phyloP scores from a whole-genome alignment of 2,329 filamentous ascomycete genomes.

The Fusarium equiseti region DNA sequence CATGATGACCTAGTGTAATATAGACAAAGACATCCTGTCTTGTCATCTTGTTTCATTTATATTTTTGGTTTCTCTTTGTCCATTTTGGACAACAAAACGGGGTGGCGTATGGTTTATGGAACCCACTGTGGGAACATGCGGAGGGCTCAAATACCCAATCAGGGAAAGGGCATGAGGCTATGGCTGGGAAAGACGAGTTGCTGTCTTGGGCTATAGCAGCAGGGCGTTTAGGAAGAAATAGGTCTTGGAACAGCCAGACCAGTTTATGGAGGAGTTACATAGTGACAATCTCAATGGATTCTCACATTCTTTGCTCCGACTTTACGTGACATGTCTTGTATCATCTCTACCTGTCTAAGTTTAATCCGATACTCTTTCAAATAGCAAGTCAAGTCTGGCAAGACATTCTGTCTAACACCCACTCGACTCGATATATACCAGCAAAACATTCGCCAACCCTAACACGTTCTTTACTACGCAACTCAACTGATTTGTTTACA shows the following conservation, averaged over 20 bases:
- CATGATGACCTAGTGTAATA: slow-evolving; percentile 47
- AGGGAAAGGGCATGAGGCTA: slow-evolving; percentile 29
- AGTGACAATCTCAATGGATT: slow-evolving; percentile 35
- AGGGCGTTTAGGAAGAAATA: slow-evolving; percentile 41
- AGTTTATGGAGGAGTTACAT: slow-evolving; percentile 13
- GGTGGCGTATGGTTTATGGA: slow-evolving; percentile 39
- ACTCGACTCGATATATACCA: neutral
- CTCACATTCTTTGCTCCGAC: neutral
- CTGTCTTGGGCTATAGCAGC: slow-evolving; percentile 43
- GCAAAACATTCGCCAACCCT: neutral
- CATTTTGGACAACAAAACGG: slow-evolving; percentile 44
- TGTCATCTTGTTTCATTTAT: slow-evolving; percentile 40
- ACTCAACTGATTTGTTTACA: slow-evolving; percentile 19
- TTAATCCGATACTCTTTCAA: neutral
- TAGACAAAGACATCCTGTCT: slow-evolving; percentile 42
- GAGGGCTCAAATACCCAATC: slow-evolving; percentile 37
- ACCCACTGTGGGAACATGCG: slow-evolving; percentile 25
- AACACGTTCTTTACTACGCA: neutral
- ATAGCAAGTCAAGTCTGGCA: neutral
- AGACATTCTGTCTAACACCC: neutral
- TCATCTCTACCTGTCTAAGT: neutral
- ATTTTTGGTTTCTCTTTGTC: slow-evolving; percentile 37
- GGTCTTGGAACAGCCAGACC: slow-evolving; percentile 26
- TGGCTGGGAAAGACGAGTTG: slow-evolving; percentile 29
- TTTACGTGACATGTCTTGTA: neutral